These are phyloP conservation scores for Pyricularia sp. DNA, from an alignment of 2,329 filamentous ascomycete genomes.

Conservation along the genomic window DNA sequence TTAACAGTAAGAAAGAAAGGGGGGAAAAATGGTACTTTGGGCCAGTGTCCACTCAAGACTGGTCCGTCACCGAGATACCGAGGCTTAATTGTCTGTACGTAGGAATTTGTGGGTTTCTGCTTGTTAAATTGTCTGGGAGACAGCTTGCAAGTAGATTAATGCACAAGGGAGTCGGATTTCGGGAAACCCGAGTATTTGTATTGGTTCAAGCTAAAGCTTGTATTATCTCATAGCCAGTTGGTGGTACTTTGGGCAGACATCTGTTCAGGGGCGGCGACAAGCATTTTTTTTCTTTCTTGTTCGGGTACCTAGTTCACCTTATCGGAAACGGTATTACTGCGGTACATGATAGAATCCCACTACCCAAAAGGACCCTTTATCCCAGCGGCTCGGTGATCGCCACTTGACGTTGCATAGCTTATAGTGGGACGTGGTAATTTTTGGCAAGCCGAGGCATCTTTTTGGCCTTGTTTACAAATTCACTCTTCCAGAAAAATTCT, in stretches of 20 bases:
- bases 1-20: background rate
- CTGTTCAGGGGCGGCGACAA: background rate
- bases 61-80: background rate
- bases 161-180: no score
- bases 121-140: background rate
- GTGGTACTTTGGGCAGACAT: background rate
- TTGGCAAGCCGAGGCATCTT: background rate
- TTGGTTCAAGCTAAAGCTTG: background rate
- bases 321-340: background rate
- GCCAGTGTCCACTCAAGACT: background rate
- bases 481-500: background rate
- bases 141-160: no score
- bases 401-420: background rate
- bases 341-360: background rate
- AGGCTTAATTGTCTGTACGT: background rate
- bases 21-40: background rate
- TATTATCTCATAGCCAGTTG: background rate
- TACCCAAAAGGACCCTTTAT: background rate
- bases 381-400: background rate
- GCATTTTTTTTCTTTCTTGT: background rate
- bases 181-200: background rate
- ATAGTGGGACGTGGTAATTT: background rate
- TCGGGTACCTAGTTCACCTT: background rate
- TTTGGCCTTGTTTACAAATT: background rate
- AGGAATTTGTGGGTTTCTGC: background rate